Conservation (phyloP, 805 yeast species). For the Lachancea quebecensis region DNA sequence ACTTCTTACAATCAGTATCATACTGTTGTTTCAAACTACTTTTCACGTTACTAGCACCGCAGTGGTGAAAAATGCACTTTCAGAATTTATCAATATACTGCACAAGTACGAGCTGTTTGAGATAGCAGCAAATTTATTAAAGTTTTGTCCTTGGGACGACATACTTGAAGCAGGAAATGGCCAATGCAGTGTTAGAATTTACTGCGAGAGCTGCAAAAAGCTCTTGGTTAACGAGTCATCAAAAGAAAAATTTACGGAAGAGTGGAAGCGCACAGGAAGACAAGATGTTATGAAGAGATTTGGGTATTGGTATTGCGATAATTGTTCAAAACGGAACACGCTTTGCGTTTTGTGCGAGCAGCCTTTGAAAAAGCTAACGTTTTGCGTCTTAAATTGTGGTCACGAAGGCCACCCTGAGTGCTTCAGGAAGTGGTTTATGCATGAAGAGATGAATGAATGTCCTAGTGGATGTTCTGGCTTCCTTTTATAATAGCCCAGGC, state of each 20-base stretch:
- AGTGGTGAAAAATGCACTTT: conserved; percentile 25
- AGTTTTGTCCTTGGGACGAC: conserved; percentile 30
- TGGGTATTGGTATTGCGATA: conserved; percentile 84
- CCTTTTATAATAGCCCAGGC: conserved; percentile 5
- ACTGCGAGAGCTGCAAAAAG: conserved; percentile 54
- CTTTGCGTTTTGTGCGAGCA: conserved; percentile 74
- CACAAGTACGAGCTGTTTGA: conserved; percentile 32
- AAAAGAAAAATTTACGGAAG: conserved; percentile 33
- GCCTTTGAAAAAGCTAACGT: conserved; percentile 66
- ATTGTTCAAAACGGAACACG: conserved; percentile 52
- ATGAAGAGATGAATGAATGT: conserved; percentile 58
- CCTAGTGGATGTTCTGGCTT: conserved; percentile 55
- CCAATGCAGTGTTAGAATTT: conserved; percentile 42
- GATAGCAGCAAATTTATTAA: conserved; percentile 29
- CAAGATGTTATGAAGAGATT: conserved; percentile 34
- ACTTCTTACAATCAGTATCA: conserved; percentile 23
- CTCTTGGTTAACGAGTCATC: conserved; percentile 54
- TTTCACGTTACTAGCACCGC: conserved; percentile 21
- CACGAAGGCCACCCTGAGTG: conserved; percentile 84
- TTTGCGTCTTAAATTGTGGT: conserved; percentile 64
- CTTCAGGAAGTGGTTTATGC: conserved; percentile 67
- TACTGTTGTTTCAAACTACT: conserved; percentile 28
- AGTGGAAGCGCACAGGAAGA: conserved; percentile 22
- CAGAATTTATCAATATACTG: conserved; percentile 26
- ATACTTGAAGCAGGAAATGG: conserved; percentile 23